Conservation (phyloP, 2,329 filamentous ascomycete genomes). For the Colletotrichum theobromicola region DNA sequence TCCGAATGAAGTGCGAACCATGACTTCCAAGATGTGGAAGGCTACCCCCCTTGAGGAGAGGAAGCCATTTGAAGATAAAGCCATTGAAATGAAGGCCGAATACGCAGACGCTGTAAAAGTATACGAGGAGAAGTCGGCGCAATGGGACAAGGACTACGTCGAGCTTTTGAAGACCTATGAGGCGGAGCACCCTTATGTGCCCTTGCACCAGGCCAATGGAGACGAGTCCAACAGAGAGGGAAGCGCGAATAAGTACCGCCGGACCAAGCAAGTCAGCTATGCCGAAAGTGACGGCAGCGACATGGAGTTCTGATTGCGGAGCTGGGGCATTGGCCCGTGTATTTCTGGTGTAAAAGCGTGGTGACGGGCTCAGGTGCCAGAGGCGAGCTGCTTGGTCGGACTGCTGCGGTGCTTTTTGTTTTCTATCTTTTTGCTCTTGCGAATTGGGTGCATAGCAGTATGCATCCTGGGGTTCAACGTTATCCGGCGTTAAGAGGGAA, state of each 20-base stretch:
- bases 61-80: constrained; percentile 78
- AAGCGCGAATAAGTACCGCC: constrained; percentile 35
- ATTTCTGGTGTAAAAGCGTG: not conserved
- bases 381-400: not conserved
- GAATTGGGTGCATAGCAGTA: not conserved
- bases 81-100: constrained; percentile 70
- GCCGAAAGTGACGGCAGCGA: constrained; percentile 36
- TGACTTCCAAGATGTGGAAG: constrained; percentile 91
- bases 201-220: constrained; percentile 28
- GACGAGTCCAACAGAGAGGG: not conserved
- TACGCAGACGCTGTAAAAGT: constrained; percentile 63
- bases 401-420: not conserved
- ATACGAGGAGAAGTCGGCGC: constrained; percentile 65
- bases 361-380: not conserved
- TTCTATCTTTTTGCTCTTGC: not conserved
- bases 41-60: constrained; percentile 73
- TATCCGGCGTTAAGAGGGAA: constrained; percentile 6
- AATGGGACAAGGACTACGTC: constrained; percentile 75
- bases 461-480: not conserved
- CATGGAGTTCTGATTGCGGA: constrained; percentile 20
- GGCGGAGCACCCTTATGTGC: constrained; percentile 53
- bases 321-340: not conserved
- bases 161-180: constrained; percentile 59
- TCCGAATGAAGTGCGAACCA: constrained; percentile 83
- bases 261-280: constrained; percentile 41